These are phyloP conservation scores for Scedosporium dehoogii DNA, from an alignment of 2,329 filamentous ascomycete genomes.

Conservation along the genomic window DNA sequence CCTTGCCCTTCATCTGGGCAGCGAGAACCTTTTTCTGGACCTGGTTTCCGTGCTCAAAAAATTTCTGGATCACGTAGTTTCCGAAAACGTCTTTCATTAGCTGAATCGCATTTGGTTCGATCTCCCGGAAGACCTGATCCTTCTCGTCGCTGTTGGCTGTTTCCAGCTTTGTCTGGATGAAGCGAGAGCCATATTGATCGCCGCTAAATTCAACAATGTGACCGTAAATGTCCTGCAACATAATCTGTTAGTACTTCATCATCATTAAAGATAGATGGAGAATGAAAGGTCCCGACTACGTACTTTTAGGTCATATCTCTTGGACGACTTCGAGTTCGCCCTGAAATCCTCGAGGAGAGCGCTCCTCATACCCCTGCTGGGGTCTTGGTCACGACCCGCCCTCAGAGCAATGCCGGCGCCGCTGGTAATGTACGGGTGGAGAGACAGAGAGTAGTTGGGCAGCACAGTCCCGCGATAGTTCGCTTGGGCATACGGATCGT, in stretches of 20 bases:
- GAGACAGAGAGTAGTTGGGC: slow-evolving; percentile 22
- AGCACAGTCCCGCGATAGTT: slow-evolving; percentile 25
- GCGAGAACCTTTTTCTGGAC: slow-evolving; percentile 83
- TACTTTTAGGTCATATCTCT: slow-evolving; percentile 70
- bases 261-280: neutral
- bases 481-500: slow-evolving; percentile 24
- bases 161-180: slow-evolving; percentile 88
- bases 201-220: slow-evolving; percentile 91
- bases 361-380: slow-evolving; percentile 50
- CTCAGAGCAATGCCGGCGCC: slow-evolving; percentile 20
- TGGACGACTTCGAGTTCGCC: slow-evolving; percentile 59
- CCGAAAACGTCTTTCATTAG: slow-evolving; percentile 96
- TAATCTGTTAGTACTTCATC: slow-evolving; percentile 3
- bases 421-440: slow-evolving; percentile 18
- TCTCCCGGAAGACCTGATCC: slow-evolving; percentile 79
- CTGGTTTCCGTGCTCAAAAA: slow-evolving; percentile 93
- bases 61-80: slow-evolving; percentile 96
- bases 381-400: slow-evolving; percentile 45
- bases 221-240: slow-evolving; percentile 61
- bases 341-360: slow-evolving; percentile 71
- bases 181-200: slow-evolving; percentile 89
- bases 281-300: slow-evolving; percentile 4
- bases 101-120: slow-evolving; percentile 72
- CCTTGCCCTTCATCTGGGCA: slow-evolving; percentile 76
- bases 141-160: slow-evolving; percentile 94